Percentiles rank a stretch among this genome's conserved stretches.
Evolutionary conservation across 2,329 filamentous ascomycete species (phyloP).

Genomic region (Fusarium odoratissimum): DNA sequence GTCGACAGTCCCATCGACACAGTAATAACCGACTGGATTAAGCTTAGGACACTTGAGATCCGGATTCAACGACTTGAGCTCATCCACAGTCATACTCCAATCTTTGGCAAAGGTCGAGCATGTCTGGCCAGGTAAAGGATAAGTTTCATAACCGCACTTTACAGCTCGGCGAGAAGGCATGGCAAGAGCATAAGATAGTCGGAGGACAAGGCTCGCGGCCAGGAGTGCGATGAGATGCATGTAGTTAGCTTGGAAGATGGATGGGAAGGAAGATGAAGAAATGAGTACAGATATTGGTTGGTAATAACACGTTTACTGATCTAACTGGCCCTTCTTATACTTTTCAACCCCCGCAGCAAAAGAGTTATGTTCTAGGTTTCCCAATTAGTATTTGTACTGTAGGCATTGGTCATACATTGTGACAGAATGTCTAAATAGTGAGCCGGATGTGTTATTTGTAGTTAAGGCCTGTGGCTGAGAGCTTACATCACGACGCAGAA

Average conservation of each 20-base stretch:
- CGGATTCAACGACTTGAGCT: neutral
- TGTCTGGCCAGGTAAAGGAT: neutral
- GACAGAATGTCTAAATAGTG: neutral
- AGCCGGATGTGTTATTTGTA: neutral
- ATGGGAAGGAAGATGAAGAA: neutral
- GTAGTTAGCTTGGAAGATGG: rapidly evolving
- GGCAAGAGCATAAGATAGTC: neutral
- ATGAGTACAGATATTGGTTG: rapidly evolving
- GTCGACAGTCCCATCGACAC: neutral
- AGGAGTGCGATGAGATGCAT: neutral
- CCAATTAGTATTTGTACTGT: rapidly evolving
- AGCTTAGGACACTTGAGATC: neutral
- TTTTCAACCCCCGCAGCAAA: neutral
- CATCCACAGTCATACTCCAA: neutral
- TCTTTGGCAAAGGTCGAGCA: neutral
- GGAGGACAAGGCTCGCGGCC: neutral
- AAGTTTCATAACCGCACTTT: neutral
- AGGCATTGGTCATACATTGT: rapidly evolving
- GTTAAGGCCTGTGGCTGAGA: neutral
- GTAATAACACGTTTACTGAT: neutral
- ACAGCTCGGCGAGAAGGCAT: neutral
- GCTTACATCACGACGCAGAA: neutral
- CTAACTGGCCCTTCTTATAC: neutral
- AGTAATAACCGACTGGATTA: neutral
- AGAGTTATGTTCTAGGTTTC: no score